Percentiles rank a stretch among this genome's conserved stretches.
Evolutionary conservation across 306 rosid genomes (phyloP).

Genomic region (Lathyrus oleraceus): DNA sequence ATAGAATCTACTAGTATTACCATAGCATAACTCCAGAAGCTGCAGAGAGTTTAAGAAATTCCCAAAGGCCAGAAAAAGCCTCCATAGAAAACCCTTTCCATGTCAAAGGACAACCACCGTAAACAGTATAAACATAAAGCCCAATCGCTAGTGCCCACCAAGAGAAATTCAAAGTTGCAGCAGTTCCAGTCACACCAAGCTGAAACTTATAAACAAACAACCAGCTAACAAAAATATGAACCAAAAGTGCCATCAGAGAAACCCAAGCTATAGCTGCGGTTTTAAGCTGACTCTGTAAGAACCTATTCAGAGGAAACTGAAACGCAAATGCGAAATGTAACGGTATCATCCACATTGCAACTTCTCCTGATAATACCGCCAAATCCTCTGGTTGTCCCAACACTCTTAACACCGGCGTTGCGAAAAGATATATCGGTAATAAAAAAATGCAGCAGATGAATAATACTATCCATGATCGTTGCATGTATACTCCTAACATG

Average conservation of each 20-base stretch:
- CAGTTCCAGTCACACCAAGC: slow-evolving; percentile 56
- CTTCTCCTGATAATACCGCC: slow-evolving; percentile 57
- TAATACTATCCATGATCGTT: slow-evolving; percentile 78
- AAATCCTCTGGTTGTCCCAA: slow-evolving; percentile 65
- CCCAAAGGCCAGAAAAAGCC: slow-evolving; percentile 81
- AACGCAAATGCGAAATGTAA: slow-evolving; percentile 60
- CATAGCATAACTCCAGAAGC: slow-evolving; percentile 84
- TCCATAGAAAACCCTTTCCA: slow-evolving; percentile 81
- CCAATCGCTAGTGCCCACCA: slow-evolving; percentile 63
- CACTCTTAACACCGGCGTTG: slow-evolving; percentile 55
- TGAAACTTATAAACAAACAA: slow-evolving; percentile 50
- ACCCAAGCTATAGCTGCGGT: slow-evolving; percentile 49
- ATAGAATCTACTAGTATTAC: slow-evolving; percentile 24
- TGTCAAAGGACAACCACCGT: slow-evolving; percentile 68
- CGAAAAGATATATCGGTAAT: slow-evolving; percentile 48
- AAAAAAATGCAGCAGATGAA: slow-evolving; percentile 49
- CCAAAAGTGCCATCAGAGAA: slow-evolving; percentile 45
- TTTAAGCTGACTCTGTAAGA: slow-evolving; percentile 66
- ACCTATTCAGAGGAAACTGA: slow-evolving; percentile 63
- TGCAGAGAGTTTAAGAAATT: slow-evolving; percentile 65
- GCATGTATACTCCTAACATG: slow-evolving; percentile 84
- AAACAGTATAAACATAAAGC: slow-evolving; percentile 40
- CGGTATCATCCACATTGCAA: slow-evolving; percentile 54
- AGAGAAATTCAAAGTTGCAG: slow-evolving; percentile 51
- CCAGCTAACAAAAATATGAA: slow-evolving; percentile 60